A percentile compares a stretch with the other conserved stretches of the same genome.
phyloP scores from a whole-genome alignment of 768 basidiomycete species.

The Mycena belliarum region DNA sequence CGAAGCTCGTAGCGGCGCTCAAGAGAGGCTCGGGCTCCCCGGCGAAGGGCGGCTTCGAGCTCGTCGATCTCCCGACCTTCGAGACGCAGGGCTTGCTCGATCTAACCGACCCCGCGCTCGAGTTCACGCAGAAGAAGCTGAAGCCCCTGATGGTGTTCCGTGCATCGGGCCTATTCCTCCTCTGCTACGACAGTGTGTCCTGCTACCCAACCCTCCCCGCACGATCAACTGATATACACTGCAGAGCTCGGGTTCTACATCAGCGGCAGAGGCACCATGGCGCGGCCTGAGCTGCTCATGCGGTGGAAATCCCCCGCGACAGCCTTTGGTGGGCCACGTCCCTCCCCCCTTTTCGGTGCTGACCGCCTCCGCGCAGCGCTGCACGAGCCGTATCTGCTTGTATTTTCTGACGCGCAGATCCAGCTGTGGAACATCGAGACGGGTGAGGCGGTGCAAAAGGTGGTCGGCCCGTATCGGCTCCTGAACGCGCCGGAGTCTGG shows the following conservation, averaged over 20 bases:
- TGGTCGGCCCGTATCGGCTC: slow-evolving; percentile 44
- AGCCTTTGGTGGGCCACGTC: slow-evolving; percentile 57
- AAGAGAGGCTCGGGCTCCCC: slow-evolving; percentile 15
- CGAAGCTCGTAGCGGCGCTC: slow-evolving; percentile 21
- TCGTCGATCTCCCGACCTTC: slow-evolving; percentile 63
- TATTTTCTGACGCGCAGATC: slow-evolving; percentile 74
- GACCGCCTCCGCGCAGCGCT: slow-evolving; percentile 47
- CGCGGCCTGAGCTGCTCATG: slow-evolving; percentile 66
- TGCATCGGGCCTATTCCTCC: slow-evolving; percentile 70
- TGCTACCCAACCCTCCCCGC: too few species aligned
- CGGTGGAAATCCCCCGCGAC: slow-evolving; percentile 74
- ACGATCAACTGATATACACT: too few species aligned
- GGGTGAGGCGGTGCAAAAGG: slow-evolving; percentile 68
- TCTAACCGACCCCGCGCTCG: slow-evolving; percentile 66
- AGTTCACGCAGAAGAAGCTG: slow-evolving; percentile 38
- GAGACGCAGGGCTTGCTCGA: slow-evolving; percentile 78
- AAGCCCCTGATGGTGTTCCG: slow-evolving; percentile 76
- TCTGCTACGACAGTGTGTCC: slow-evolving; percentile 75
- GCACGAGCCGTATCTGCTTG: slow-evolving; percentile 77
- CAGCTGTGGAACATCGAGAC: slow-evolving; percentile 76
- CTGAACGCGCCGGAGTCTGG: slow-evolving; percentile 13
- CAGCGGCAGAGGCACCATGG: slow-evolving; percentile 72
- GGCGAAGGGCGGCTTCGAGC: slow-evolving; percentile 17
- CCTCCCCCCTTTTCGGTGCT: too few species aligned
- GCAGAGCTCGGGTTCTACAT: slow-evolving; percentile 84